These are phyloP conservation scores for Neofusicoccum ribis DNA, from an alignment of 2,329 filamentous ascomycete genomes.

Conservation along the genomic window DNA sequence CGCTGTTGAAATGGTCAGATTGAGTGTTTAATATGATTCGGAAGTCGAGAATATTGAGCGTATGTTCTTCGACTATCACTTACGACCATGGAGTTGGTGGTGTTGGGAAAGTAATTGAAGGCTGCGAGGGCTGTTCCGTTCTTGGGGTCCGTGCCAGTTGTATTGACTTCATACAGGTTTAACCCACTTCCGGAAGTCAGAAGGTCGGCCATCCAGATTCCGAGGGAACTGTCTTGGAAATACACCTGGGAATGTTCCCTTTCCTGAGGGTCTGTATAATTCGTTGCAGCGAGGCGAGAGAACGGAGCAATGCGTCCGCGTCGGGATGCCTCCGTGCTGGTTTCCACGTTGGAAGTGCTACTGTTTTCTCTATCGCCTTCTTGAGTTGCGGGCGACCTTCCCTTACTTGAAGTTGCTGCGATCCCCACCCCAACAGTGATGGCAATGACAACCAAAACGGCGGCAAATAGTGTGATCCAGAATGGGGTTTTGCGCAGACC, in stretches of 20 bases:
- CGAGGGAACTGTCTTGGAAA: background rate
- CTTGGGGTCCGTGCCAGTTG: background rate
- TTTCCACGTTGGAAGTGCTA: too few species aligned
- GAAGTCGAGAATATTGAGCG: too few species aligned
- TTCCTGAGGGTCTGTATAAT: background rate
- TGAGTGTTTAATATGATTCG: too few species aligned
- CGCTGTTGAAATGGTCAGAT: too few species aligned
- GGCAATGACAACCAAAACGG: background rate
- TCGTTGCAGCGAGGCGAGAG: background rate
- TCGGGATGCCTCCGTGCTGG: too few species aligned
- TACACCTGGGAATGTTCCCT: background rate
- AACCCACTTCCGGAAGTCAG: background rate
- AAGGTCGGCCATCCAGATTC: background rate
- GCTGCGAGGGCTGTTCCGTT: background rate
- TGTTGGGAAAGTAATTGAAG: too few species aligned
- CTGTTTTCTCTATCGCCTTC: too few species aligned
- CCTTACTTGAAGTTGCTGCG: background rate
- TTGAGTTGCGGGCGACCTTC: background rate
- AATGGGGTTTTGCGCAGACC: background rate
- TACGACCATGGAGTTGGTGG: too few species aligned
- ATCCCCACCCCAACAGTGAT: background rate
- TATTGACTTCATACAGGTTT: background rate
- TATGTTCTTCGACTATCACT: too few species aligned
- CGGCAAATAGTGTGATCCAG: background rate
- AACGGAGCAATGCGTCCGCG: background rate